Evolutionary conservation across 2,329 filamentous ascomycete genomes (phyloP), one percentile per base, ranked within the genome.

Genomic region (Alternaria sp.): DNA sequence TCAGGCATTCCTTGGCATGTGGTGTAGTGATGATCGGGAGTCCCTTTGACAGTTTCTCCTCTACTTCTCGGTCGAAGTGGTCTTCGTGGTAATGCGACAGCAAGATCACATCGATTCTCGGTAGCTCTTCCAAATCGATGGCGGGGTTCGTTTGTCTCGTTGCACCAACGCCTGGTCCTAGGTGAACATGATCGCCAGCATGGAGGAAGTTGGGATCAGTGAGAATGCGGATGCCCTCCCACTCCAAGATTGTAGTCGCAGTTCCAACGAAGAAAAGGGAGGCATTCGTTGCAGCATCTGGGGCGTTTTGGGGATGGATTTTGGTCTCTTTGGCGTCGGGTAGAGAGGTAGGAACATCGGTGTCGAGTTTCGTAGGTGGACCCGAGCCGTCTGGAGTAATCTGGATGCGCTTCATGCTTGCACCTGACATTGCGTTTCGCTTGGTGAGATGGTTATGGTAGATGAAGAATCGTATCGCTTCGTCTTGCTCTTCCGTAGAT

Each of bases 1-100:
- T 81, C 43, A 91, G 78, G 66, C 84, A 85, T 21, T 78, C 66
- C 67, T 86, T 83, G 0, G 89, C 89, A 73, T 91, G 88, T 3
- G 86, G 84, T 1, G 88, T 91, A 4, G 86, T 88, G 63, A 91
- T 83, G 70, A 91, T 90, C 4, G 86, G 83, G n/a, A 91, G 80
- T 23, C 83, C 81, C 2, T 87, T 81, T 19, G 83, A 79, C 15
- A 88, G 77, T 12, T 81, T 82, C 1, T 74, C 77, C 73, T 87
- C 86, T 28, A 87, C 85, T 56, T 83, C 76, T 51, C 82, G 77
- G 67, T 88, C 86, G 67, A 88, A 88, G 68, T 87, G 85, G 68
- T 87, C 86, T 26, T 80, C 88, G 67, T 91, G 89, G 71, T 90
- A 91, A 70, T 91, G 88, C 3, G 85, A 88, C 2, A 91, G 79